A percentile compares a stretch with the other conserved stretches of the same genome.
These are phyloP conservation scores for Mycena vulgaris DNA, from an alignment of 768 basidiomycete genomes.

Conservation along the genomic window DNA sequence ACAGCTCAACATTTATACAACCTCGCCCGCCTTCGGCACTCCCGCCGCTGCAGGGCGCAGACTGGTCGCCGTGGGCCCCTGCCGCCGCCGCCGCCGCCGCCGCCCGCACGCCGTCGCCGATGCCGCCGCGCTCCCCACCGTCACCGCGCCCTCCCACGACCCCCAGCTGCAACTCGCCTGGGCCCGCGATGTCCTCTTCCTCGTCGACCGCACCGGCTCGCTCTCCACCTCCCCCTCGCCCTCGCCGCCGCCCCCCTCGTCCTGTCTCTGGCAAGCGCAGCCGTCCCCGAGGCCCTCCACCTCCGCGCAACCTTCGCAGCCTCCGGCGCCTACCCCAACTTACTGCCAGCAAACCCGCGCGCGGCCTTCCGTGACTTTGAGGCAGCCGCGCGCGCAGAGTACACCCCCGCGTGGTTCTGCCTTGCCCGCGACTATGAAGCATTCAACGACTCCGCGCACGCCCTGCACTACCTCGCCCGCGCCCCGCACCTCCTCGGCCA, in stretches of 20 bases:
- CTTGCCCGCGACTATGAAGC: constrained; percentile 92
- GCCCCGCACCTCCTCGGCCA: constrained; percentile 88
- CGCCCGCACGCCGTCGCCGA: constrained; percentile 69
- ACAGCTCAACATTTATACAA: constrained; percentile 16
- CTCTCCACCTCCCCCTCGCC: constrained; percentile 62
- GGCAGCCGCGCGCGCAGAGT: constrained; percentile 82
- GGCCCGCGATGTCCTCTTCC: constrained; percentile 86
- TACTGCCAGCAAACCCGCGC: constrained; percentile 77
- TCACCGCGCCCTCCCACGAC: constrained; percentile 71
- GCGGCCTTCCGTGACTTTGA: constrained; percentile 94
- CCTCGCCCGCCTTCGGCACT: constrained; percentile 36
- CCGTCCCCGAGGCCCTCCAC: constrained; percentile 80
- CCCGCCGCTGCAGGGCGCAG: constrained; percentile 1
- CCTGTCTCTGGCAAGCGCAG: constrained; percentile 63
- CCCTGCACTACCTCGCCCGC: constrained; percentile 89
- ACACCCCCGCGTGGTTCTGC: constrained; percentile 89
- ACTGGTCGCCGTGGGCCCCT: constrained; percentile 37
- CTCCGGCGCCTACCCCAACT: constrained; percentile 77
- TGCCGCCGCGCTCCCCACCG: constrained; percentile 61
- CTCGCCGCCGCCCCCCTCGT: constrained; percentile 76
- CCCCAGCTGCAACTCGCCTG: constrained; percentile 79
- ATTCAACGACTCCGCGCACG: constrained; percentile 80
- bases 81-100: constrained; percentile 16
- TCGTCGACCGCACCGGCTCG: constrained; percentile 75
- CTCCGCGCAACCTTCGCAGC: constrained; percentile 82